Conservation (phyloP, 2,329 filamentous ascomycete genomes). For the Endoconidiophora laricicola region DNA sequence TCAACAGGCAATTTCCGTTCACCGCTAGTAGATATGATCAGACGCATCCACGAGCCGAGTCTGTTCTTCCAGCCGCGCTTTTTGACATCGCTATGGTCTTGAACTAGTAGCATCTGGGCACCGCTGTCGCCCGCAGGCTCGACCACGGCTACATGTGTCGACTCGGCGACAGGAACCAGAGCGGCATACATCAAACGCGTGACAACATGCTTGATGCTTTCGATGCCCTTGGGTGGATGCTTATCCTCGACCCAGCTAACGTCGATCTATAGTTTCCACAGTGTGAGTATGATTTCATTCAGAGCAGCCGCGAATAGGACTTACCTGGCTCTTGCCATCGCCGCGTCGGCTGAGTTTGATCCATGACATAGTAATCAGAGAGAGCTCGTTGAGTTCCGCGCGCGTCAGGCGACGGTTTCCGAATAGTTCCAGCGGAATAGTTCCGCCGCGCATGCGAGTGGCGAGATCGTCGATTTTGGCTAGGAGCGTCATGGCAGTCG, state of each 20-base stretch:
- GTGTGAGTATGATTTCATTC: background rate
- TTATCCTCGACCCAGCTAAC: constrained; percentile 10
- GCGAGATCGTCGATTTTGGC: constrained; percentile 21
- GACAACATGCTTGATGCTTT: constrained; percentile 11
- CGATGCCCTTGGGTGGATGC: constrained; percentile 1
- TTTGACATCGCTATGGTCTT: constrained; percentile 5
- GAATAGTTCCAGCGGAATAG: constrained; percentile 17
- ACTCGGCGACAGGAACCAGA: background rate
- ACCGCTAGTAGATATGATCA: constrained; percentile 2
- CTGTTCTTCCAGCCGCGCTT: constrained; percentile 9
- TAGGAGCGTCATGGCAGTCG: constrained; percentile 18
- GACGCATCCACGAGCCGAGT: constrained; percentile 8
- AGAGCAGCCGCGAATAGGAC: background rate
- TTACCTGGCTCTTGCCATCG: background rate
- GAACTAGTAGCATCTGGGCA: background rate
- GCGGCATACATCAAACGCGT: constrained; percentile 9
- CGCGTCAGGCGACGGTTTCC: constrained; percentile 13
- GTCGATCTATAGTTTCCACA: constrained; percentile 1
- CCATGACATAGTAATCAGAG: constrained; percentile 20
- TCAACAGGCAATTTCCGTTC: background rate
- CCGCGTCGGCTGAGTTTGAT: constrained; percentile 2
- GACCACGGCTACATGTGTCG: background rate
- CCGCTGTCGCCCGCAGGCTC: background rate
- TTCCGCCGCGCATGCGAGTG: constrained; percentile 16
- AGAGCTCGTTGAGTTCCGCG: constrained; percentile 19